Conservation (phyloP, 129 eudicot species). For the Lactuca sativa region DNA sequence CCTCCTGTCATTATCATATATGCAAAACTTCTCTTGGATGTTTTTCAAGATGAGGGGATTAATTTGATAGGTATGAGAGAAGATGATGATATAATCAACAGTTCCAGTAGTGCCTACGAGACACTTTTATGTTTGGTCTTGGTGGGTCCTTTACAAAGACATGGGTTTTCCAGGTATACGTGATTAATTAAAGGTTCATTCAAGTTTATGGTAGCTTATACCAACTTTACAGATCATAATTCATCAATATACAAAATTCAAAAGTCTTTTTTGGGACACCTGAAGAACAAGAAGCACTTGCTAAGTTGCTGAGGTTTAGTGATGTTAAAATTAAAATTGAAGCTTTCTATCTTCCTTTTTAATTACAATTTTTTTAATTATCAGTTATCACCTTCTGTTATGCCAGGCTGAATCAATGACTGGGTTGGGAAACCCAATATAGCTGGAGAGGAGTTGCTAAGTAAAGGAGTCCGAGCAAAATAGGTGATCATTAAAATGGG, state of each 20-base stretch:
- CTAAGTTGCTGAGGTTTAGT: slow-evolving; percentile 65
- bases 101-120: slow-evolving; percentile 40
- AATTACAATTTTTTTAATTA: not conserved
- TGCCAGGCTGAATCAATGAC: no score
- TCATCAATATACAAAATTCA: slow-evolving; percentile 47
- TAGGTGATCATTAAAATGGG: no score
- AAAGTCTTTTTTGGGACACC: slow-evolving; percentile 78
- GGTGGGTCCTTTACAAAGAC: slow-evolving; percentile 91
- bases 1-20: not conserved
- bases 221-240: slow-evolving; percentile 2
- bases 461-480: no score
- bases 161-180: slow-evolving; percentile 93
- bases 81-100: no score
- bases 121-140: slow-evolving; percentile 96
- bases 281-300: slow-evolving; percentile 73
- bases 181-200: slow-evolving; percentile 38
- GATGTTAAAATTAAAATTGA: no score
- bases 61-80: no score
- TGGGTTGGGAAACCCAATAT: no score
- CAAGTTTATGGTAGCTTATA: slow-evolving; percentile 1
- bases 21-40: slow-evolving; percentile 13
- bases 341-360: no score
- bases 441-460: no score
- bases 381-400: slow-evolving; percentile 28
- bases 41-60: no score